Evolutionary conservation across 345 rosid genomes (phyloP), one percentile per base, ranked within the genome.

Genomic region (Populus davidiana): DNA sequence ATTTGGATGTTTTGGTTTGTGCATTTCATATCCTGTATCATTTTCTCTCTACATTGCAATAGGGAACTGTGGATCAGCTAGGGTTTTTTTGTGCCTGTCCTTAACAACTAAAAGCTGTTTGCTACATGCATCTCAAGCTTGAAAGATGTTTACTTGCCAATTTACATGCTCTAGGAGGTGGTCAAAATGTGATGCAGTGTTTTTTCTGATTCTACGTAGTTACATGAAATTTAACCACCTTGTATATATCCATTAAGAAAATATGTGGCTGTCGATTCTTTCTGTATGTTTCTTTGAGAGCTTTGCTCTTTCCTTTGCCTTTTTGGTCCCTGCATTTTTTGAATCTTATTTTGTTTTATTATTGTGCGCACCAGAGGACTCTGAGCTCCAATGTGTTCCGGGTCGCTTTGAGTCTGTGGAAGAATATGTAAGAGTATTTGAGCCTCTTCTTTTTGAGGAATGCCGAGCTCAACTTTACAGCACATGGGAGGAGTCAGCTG

Each of bases 401-500:
- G 97, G 95, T 64, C 86, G 81, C 75, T 96, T 96, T 88, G 99
- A 92, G 77, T 96, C 95, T 65, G 86, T 86, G 68, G 99, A 94
- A 74, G 98, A 94, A 44, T 96, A 96, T 81, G 91, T 90, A 8
- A 88, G 91, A 86, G 98, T 96, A 38, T 96, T 96, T 89, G 99
- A 96, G 83, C 99, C 99, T 75, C 80, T 96, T 84, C 99, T 96
- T 83, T 96, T 96, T 80, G 99, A 96, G 87, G 99, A 96, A 81
- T 96, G 99, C 75, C 97, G 99, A 75, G 99, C 99, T 43, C 98
- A 96, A 73, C 92, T 96, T 77, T 90, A 93, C 81, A 89, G 97
- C 87, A 82, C 97, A 21, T 96, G 96, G 99, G 99, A 96, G 86
- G 97, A 96, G 85, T 73, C 86, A 80, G 75, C 87, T 33, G 99